These are phyloP conservation scores for Westerdykella sp. DNA, from an alignment of 2,329 filamentous ascomycete species.

Conservation along the genomic window DNA sequence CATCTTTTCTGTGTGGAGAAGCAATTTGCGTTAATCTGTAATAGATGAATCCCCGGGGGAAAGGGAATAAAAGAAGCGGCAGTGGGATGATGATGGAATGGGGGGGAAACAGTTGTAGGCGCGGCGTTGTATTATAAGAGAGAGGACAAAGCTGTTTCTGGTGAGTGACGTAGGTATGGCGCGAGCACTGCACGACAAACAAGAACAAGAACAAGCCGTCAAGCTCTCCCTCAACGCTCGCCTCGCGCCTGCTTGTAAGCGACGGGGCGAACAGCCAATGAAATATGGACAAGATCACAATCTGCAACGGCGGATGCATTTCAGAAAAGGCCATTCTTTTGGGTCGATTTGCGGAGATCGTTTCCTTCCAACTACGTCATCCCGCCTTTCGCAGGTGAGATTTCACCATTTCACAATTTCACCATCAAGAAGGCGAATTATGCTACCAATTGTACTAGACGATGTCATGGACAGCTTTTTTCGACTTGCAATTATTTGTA, in stretches of 20 bases:
- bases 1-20: slow-evolving; percentile 51
- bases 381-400: too few species aligned
- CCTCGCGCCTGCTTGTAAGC: slow-evolving; percentile 5
- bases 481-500: too few species aligned
- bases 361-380: too few species aligned
- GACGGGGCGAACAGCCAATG: neutral
- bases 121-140: slow-evolving; percentile 18
- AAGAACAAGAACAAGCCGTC: too few species aligned
- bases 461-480: too few species aligned
- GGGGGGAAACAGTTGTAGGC: neutral
- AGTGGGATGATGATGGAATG: neutral
- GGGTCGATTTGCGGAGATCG: too few species aligned
- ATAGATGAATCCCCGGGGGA: slow-evolving; percentile 3
- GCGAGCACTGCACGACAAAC: slow-evolving; percentile 8
- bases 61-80: slow-evolving; percentile 5
- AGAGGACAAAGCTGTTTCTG: slow-evolving; percentile 21
- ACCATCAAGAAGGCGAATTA: too few species aligned
- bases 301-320: neutral
- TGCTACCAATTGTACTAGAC: too few species aligned
- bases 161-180: slow-evolving; percentile 25
- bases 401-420: too few species aligned
- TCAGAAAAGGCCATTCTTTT: too few species aligned
- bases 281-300: neutral
- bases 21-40: slow-evolving; percentile 2
- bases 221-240: neutral